phyloP scores from a whole-genome alignment of 139 green algal genomes.

The Chlamydomonas sphaeroides region DNA sequence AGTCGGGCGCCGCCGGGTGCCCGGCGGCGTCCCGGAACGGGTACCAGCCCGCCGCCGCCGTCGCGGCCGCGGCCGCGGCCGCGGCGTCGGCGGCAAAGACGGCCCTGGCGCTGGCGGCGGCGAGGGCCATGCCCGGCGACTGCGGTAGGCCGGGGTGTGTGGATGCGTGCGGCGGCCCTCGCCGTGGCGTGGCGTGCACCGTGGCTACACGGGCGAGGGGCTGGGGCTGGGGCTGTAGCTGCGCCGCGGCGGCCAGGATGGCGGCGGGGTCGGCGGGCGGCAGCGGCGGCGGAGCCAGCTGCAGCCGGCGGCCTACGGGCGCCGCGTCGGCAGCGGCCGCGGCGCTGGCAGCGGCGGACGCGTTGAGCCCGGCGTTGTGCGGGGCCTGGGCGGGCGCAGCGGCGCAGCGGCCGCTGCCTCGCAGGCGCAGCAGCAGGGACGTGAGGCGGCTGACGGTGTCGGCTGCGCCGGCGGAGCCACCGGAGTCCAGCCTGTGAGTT shows the following conservation, averaged over 20 bases:
- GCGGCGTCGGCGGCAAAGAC: background rate
- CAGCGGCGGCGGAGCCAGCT: background rate
- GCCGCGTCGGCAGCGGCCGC: background rate
- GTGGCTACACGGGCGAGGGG: background rate
- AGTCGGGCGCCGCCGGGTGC: background rate
- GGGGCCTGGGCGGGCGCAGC: background rate
- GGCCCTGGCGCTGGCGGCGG: background rate
- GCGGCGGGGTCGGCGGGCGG: background rate
- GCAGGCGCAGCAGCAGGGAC: slow-evolving; percentile 11
- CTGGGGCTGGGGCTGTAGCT: background rate
- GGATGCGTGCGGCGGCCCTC: too few relatives aligned
- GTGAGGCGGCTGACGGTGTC: background rate
- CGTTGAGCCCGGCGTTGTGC: background rate
- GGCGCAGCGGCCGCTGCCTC: background rate
- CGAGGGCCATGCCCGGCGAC: background rate
- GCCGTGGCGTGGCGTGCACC: too few relatives aligned
- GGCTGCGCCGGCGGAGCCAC: background rate
- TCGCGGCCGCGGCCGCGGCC: background rate
- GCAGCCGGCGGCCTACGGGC: background rate
- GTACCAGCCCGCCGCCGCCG: background rate
- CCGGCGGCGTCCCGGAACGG: slow-evolving; percentile 22
- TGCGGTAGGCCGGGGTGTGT: too few relatives aligned
- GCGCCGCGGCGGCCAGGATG: too few relatives aligned
- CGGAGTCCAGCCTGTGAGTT: background rate
- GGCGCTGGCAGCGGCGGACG: background rate